Evolutionary conservation across 345 rosid species (phyloP).

Genomic region (Lepidium didymum): DNA sequence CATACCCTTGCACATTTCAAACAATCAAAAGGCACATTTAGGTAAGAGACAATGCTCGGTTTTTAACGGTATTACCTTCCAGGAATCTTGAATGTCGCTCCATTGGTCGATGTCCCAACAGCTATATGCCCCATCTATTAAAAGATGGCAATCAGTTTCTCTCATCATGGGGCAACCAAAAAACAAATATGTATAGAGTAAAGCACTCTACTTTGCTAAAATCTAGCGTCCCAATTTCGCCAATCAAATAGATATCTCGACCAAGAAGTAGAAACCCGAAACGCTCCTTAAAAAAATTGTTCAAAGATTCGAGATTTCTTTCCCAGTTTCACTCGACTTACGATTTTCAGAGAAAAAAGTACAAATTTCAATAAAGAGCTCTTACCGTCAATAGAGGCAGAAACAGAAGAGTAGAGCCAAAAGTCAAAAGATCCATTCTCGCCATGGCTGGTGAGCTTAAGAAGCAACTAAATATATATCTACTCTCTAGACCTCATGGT

Average conservation of each 20-base stretch:
- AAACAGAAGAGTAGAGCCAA: background rate
- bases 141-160: background rate
- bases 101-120: slow-evolving; percentile 96
- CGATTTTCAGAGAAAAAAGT: background rate
- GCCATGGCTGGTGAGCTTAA: slow-evolving; percentile 14
- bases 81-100: slow-evolving; percentile 90
- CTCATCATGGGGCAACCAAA: background rate
- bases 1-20: background rate
- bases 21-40: background rate
- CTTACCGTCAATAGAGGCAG: slow-evolving; percentile 9
- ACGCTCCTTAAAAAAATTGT: background rate
- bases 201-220: background rate
- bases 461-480: background rate
- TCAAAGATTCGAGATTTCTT: slow-evolving; percentile 14
- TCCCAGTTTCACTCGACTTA: background rate
- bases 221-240: background rate
- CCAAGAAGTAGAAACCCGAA: background rate
- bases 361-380: background rate
- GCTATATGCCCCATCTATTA: slow-evolving; percentile 75
- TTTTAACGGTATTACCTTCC: slow-evolving; percentile 54
- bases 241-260: background rate
- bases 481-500: background rate
- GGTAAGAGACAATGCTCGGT: background rate
- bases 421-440: background rate
- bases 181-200: background rate